phyloP scores from a whole-genome alignment of 352 stramenopile species.

The Globisporangium spinosum region DNA sequence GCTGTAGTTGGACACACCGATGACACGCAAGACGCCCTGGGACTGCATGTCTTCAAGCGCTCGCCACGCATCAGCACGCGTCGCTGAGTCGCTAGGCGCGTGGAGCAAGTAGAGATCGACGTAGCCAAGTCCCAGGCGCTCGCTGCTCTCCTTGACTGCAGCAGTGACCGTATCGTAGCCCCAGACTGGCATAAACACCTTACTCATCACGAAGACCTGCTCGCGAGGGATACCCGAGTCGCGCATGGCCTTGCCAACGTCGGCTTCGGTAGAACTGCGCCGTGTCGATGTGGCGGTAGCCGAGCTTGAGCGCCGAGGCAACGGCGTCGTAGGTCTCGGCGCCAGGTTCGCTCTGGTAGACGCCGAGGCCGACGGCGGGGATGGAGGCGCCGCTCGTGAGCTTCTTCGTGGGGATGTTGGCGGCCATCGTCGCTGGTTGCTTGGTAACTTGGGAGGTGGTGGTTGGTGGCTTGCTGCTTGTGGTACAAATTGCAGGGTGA shows the following conservation, averaged over 20 bases:
- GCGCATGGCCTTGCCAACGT: constrained; percentile 66
- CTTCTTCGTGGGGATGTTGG: constrained; percentile 26
- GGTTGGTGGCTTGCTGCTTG: neutral
- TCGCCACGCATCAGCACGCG: constrained; percentile 40
- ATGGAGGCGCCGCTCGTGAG: constrained; percentile 44
- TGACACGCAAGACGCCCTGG: constrained; percentile 61
- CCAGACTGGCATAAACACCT: constrained; percentile 56
- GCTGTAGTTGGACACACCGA: constrained; percentile 91
- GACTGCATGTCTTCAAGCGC: constrained; percentile 49
- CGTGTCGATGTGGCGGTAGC: constrained; percentile 88
- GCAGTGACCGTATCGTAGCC: constrained; percentile 65
- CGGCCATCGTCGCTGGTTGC: neutral
- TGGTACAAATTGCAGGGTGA: neutral
- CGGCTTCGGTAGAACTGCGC: constrained; percentile 80
- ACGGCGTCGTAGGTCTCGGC: constrained; percentile 55
- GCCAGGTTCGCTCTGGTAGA: constrained; percentile 48
- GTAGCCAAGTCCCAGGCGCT: constrained; percentile 65
- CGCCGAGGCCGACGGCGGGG: constrained; percentile 45
- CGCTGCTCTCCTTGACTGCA: constrained; percentile 41
- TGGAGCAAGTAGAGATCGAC: constrained; percentile 78
- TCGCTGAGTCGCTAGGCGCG: constrained; percentile 44
- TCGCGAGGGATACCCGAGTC: constrained; percentile 70
- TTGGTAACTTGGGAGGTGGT: neutral
- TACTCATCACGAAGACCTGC: constrained; percentile 85
- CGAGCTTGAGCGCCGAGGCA: constrained; percentile 48